A percentile compares a stretch with the other conserved stretches of the same genome.
phyloP scores from a whole-genome alignment of 495 filamentous ascomycete genomes.

The Penicillium robsamsonii region DNA sequence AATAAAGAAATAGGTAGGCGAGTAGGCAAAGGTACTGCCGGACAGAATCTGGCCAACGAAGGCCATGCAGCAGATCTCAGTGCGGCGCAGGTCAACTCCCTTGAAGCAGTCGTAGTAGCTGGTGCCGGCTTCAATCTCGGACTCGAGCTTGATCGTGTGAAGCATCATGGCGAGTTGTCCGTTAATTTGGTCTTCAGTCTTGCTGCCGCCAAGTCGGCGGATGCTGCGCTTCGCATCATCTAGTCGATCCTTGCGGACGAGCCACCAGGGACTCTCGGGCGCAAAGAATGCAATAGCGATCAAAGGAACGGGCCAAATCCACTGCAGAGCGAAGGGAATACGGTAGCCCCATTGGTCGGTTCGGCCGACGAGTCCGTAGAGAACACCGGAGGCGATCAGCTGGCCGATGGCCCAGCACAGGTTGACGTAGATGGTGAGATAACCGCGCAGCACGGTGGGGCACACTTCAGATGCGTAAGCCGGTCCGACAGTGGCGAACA shows the following conservation, averaged over 20 bases:
- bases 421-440: conserved; percentile 59
- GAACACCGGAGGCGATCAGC: conserved; percentile 53
- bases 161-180: conserved; percentile 55
- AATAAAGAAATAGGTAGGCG: conserved; percentile 69
- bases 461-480: conserved; percentile 65
- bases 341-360: conserved; percentile 46
- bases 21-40: conserved; percentile 68
- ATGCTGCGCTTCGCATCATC: conserved; percentile 46
- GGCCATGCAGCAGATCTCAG: conserved; percentile 65
- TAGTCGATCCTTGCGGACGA: conserved; percentile 54
- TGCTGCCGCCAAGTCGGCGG: conserved; percentile 40
- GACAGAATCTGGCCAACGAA: conserved; percentile 74
- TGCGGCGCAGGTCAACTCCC: conserved; percentile 65
- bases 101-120: conserved; percentile 69
- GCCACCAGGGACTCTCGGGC: conserved; percentile 65
- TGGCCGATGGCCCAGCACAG: conserved; percentile 69
- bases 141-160: conserved; percentile 61
- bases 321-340: conserved; percentile 61
- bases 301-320: conserved; percentile 64
- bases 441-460: conserved; percentile 55
- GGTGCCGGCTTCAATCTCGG: conserved; percentile 54
- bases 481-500: conserved; percentile 55
- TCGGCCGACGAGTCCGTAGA: conserved; percentile 46
- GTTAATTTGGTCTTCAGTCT: conserved; percentile 49
- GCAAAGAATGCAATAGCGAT: conserved; percentile 54